Percentiles rank a stretch among this genome's conserved stretches.
phyloP scores from a whole-genome alignment of 1,284 basidiomycete species.

The Marasmius tenuissimus region DNA sequence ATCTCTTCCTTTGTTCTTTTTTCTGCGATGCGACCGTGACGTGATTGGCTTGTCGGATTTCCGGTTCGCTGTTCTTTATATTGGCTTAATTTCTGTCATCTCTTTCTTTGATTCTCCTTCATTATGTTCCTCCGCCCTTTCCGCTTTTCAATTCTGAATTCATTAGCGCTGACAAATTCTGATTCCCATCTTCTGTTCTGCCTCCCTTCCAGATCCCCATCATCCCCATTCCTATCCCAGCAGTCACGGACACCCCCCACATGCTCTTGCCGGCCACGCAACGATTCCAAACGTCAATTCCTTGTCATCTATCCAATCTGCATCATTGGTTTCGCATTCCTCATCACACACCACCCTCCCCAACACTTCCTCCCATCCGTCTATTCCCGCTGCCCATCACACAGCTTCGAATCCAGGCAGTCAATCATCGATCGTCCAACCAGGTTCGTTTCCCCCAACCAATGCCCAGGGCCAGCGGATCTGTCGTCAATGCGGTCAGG shows the following conservation, averaged over 20 bases:
- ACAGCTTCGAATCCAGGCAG: background rate
- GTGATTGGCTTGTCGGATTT: background rate
- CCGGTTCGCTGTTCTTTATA: background rate
- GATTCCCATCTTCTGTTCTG: background rate
- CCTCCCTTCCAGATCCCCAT: background rate
- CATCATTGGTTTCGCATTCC: background rate
- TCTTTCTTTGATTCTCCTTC: background rate
- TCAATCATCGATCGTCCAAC: conserved; percentile 16
- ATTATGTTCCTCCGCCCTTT: background rate
- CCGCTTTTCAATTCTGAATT: background rate
- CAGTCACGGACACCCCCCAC: background rate
- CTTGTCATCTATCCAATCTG: background rate
- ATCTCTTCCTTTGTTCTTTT: background rate
- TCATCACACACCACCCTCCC: background rate
- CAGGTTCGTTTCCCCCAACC: conserved; percentile 45
- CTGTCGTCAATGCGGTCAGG: conserved; percentile 59
- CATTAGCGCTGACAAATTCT: background rate
- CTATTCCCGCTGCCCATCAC: conserved; percentile 12
- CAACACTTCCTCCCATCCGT: conserved; percentile 6
- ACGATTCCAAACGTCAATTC: background rate
- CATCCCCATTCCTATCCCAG: background rate
- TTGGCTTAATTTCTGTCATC: background rate
- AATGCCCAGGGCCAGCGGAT: conserved; percentile 70
- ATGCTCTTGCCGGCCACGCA: background rate
- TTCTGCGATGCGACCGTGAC: background rate